Percentiles rank a stretch among this genome's conserved stretches.
phyloP scores from a whole-genome alignment of 495 filamentous ascomycete species.

The Corynascus novoguineensis region DNA sequence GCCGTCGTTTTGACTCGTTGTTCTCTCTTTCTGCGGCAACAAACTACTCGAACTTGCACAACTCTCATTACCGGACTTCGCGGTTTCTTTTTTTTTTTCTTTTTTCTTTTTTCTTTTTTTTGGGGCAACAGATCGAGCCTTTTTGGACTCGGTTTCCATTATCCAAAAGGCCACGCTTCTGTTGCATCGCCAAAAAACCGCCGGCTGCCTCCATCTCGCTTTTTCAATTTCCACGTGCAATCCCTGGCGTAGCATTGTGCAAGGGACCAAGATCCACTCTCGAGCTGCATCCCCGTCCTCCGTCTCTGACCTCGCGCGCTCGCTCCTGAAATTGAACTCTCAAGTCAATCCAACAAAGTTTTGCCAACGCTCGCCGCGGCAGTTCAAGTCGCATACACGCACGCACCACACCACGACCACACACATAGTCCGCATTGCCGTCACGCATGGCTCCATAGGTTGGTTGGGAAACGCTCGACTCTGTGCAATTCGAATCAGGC shows the following conservation, averaged over 20 bases:
- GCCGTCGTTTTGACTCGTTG: no score
- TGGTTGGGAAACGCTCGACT: background rate
- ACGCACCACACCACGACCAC: background rate
- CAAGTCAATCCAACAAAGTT: background rate
- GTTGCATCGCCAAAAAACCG: no score
- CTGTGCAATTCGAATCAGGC: background rate
- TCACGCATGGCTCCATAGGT: background rate
- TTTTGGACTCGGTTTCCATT: no score
- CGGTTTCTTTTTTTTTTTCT: no score
- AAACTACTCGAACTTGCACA: no score
- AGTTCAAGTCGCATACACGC: background rate
- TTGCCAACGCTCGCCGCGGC: background rate
- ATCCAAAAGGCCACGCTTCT: no score
- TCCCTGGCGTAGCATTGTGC: background rate
- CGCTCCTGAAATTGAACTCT: background rate
- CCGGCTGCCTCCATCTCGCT: no score
- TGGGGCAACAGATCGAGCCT: no score
- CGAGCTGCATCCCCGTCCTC: background rate
- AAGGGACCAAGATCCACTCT: conserved; percentile 3
- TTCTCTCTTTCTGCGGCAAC: no score
- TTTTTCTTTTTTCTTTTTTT: no score
- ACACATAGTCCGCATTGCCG: background rate
- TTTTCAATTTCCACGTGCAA: background rate
- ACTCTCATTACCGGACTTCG: no score
- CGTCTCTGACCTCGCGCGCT: background rate